These are phyloP conservation scores for Backusella luteola DNA, from an alignment of 192 early-diverging fungal species.

Conservation along the genomic window DNA sequence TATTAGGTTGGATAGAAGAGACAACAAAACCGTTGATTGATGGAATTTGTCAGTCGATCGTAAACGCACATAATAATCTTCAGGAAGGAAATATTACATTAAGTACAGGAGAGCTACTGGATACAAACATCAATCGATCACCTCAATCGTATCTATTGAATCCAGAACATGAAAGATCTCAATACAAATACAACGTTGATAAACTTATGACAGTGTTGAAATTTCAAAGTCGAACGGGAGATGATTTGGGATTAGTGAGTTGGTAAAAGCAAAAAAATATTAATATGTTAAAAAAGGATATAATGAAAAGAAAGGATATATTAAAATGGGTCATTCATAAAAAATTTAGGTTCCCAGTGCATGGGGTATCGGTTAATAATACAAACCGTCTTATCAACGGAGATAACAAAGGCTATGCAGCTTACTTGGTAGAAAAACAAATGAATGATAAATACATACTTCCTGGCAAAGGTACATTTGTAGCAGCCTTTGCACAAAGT, in stretches of 20 bases:
- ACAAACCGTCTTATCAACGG: conserved; percentile 27
- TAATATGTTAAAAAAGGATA: conserved; percentile 5
- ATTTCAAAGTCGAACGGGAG: conserved; percentile 12
- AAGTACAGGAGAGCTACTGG: conserved; percentile 17
- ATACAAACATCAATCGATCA: conserved; percentile 32
- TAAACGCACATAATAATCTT: conserved; percentile 23
- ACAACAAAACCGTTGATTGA: conserved; percentile 17
- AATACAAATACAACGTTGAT: conserved; percentile 29
- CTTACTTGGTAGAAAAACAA: conserved; percentile 17
- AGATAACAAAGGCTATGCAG: conserved; percentile 35
- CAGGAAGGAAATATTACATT: conserved; percentile 6
- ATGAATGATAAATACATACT: conserved; percentile 22
- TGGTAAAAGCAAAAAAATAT: conserved; percentile 15
- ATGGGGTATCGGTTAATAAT: conserved; percentile 29
- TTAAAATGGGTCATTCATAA: no score
- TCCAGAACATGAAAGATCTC: conserved; percentile 20
- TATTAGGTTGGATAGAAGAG: conserved; percentile 27
- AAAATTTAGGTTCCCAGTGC: conserved; percentile 27
- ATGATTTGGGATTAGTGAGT: conserved; percentile 24
- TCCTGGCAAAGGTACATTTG: conserved; percentile 22
- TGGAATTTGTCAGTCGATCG: conserved; percentile 26
- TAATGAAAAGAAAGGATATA: background rate
- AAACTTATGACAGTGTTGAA: conserved; percentile 28
- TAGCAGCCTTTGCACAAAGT: conserved; percentile 30
- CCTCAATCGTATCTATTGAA: conserved; percentile 25